Base-by-base conservation (phyloP, 1,139 yeast species). In the Taiozyma onychis region DNA sequence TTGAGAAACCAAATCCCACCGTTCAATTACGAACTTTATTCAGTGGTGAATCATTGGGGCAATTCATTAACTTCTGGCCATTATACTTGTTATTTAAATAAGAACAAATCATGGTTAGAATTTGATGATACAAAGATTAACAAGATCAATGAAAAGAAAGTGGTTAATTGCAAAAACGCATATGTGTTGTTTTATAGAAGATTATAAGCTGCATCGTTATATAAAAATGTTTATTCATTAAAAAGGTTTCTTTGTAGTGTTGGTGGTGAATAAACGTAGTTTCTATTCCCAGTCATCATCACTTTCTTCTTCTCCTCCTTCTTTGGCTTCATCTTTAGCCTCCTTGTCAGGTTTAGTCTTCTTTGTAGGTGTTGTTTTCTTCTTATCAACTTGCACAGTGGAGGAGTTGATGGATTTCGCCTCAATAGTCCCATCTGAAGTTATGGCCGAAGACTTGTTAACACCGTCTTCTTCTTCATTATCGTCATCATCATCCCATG, bases 21-120 rank as follows among this genome's bases (percentile, higher is more conserved):
- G 3, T 90, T 87, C 66, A 46, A 77, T 37, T 93, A 91, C 66
- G 81, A 80, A 57, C 69, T 93, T 39, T 88, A 83, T 59, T 96
- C 87, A 0, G 96, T 91, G 34, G 93, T 91, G n/a, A 87, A 88
- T 59, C 99, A 93, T 67, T 78, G 74, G 55, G 98, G 99, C 2
- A 72, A 80, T 22, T 22, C 27, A 6, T 72, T 91, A 46, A 80
- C 85, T 45, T 89, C 96, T 3, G 98, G 99, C 0, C 99, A 93
- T 68, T 93, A 93, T 66, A 93, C 98, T 0, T 76, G 96, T 0
- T 86, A 82, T 62, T 95, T 89, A 3, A 73, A 82, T 59, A 87
- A 88, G 58, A 78, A 80, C 26, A 65, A 74, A 6, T 72, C 72
- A 18, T 37, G 41, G 41, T 16, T 37, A 6, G 41, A 37, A 54